Base-by-base conservation (phyloP, 805 yeast genomes). In the Starmerella khaoyaiensis region DNA sequence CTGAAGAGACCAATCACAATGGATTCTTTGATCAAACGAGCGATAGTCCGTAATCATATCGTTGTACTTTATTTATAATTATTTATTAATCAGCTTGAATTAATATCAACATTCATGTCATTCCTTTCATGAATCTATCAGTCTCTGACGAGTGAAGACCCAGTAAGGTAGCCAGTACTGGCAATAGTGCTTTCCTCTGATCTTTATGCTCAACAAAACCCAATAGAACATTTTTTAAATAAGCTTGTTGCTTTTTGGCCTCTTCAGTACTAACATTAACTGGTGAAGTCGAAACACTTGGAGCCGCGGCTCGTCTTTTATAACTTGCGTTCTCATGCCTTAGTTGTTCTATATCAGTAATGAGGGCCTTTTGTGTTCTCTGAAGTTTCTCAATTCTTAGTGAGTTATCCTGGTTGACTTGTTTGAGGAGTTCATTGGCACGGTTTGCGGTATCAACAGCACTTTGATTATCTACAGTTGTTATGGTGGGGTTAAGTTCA, bases 131-230 rank as follows among this genome's bases (percentile, higher is more conserved):
- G n/a, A 87, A 63, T 50, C 83, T 70, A 47, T 69, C 69, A 55
- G 80, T 90, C 46, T 87, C 98, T 5, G 66, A 70, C 36, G 69
- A 72, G 34, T 67, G 72, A 53, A 87, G 61, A 37, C 74, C 72
- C 42, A 87, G 67, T 35, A 87, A 58, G 46, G 81, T 74, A 33
- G 86, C 71, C 18, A 87, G 63, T 5, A 90, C 97, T 0, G 97
- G 96, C 22, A 90, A 61, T 29, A 87, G 65, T 55, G 76, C 82
- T 21, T 67, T 73, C 41, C 97, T 67, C 58, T 86, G 96, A n/a
- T 87, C 98, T 52, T 71, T 79, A 54, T 81, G 94, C 52, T 86
- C 95, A 37, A 90, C 59, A 55, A 79, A 90, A 2, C 96, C 96
- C 2, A 87, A 61, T n/a, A 87, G 58, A 2, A 87, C 95, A 54